A percentile compares a stretch with the other conserved stretches of the same genome.
Conservation (phyloP, 2,329 filamentous ascomycete genomes). For the Fusarium coicis region DNA sequence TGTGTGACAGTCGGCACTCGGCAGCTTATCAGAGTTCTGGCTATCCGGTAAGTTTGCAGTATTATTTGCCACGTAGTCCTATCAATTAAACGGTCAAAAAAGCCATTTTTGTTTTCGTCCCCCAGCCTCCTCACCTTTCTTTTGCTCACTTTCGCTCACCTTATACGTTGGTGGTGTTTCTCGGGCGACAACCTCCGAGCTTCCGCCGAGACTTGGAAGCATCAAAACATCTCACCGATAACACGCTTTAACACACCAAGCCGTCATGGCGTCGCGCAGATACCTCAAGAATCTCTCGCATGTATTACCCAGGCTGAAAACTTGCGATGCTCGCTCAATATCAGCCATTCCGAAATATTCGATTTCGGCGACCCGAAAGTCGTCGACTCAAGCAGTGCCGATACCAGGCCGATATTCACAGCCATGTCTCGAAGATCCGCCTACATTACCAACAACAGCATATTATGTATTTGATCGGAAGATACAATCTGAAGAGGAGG, state of each 20-base stretch:
- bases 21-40: background rate
- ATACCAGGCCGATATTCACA: background rate
- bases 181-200: background rate
- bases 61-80: background rate
- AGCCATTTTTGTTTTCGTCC: no score
- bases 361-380: background rate
- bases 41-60: no score
- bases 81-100: no score
- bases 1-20: background rate
- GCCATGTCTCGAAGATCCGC: background rate
- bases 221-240: background rate
- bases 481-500: conserved; percentile 50
- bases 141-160: background rate
- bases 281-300: accelerated
- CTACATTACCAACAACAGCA: background rate
- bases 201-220: background rate
- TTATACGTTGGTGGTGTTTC: background rate
- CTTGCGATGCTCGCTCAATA: accelerated
- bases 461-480: background rate
- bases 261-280: background rate
- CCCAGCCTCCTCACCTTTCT: background rate
- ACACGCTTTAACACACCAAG: no score
- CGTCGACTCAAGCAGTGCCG: background rate
- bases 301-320: accelerated
- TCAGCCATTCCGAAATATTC: background rate